Percentiles rank a stretch among this genome's conserved stretches.
phyloP scores from a whole-genome alignment of 2,329 filamentous ascomycete genomes.

The Microdochium paspali region DNA sequence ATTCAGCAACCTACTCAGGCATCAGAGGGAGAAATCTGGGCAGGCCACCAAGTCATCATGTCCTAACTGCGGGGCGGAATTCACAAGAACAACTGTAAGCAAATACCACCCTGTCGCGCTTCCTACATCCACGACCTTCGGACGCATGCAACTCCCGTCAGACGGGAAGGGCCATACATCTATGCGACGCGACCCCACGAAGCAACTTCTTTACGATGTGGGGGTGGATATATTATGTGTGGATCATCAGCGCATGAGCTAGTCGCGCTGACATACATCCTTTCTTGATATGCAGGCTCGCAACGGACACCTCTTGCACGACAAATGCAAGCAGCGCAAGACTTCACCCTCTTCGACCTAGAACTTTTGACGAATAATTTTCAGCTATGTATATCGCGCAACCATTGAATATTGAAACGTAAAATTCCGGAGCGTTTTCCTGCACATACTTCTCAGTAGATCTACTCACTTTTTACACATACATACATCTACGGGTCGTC shows the following conservation, averaged over 20 bases:
- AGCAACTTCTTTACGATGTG: neutral
- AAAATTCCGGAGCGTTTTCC: too few relatives aligned
- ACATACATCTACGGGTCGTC: too few relatives aligned
- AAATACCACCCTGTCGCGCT: neutral
- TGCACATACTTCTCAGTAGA: too few relatives aligned
- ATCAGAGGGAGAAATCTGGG: slow-evolving; percentile 90
- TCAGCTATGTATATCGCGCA: too few relatives aligned
- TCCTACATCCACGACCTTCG: neutral
- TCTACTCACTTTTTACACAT: too few relatives aligned
- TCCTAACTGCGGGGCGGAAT: slow-evolving; percentile 85
- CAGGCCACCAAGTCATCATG: slow-evolving; percentile 83
- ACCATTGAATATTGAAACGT: too few relatives aligned
- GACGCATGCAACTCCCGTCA: too few relatives aligned
- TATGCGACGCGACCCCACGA: neutral
- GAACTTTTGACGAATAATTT: too few relatives aligned
- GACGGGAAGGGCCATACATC: too few relatives aligned
- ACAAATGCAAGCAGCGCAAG: slow-evolving; percentile 79
- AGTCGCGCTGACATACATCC: neutral
- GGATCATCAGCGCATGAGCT: neutral
- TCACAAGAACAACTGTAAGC: slow-evolving; percentile 63
- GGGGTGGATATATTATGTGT: neutral
- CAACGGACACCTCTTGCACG: slow-evolving; percentile 77
- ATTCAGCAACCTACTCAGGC: slow-evolving; percentile 86
- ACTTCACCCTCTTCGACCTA: slow-evolving; percentile 20
- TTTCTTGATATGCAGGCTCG: slow-evolving; percentile 46